These are phyloP conservation scores for Trichophyton benhamiae DNA, from an alignment of 2,329 filamentous ascomycete species.

Conservation along the genomic window DNA sequence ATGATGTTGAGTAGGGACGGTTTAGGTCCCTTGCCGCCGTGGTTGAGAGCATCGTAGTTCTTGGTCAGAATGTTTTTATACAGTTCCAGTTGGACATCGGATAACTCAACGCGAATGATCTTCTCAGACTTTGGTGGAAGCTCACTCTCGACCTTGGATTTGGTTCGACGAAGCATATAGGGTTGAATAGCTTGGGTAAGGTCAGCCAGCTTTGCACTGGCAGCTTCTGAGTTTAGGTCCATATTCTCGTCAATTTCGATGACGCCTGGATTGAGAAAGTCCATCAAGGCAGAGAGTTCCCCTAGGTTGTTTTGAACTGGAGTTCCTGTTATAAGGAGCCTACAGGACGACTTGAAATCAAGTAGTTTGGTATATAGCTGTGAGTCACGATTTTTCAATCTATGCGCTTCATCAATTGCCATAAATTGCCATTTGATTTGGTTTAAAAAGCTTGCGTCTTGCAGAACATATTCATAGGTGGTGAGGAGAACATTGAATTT, in stretches of 20 bases:
- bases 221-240: conserved; percentile 67
- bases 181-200: conserved; percentile 80
- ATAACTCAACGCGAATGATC: conserved; percentile 94
- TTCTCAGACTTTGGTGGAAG: conserved; percentile 95
- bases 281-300: conserved; percentile 81
- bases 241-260: conserved; percentile 85
- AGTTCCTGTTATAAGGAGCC: conserved; percentile 88
- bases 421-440: conserved; percentile 97
- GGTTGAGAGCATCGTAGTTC: conserved; percentile 88
- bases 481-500: conserved; percentile 98
- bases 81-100: conserved; percentile 91
- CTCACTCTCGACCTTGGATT: conserved; percentile 94
- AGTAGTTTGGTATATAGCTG: conserved; percentile 78
- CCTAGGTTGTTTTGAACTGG: conserved; percentile 95
- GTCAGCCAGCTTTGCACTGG: conserved; percentile 74
- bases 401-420: conserved; percentile 91
- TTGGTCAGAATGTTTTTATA: conserved; percentile 98
- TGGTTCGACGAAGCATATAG: conserved; percentile 89
- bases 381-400: conserved; percentile 90
- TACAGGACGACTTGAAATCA: conserved; percentile 76
- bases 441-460: conserved; percentile 70
- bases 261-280: conserved; percentile 93
- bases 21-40: conserved; percentile 80
- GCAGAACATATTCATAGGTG: conserved; percentile 90
- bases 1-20: conserved; percentile 95